These are phyloP conservation scores for Calonectria crousiana DNA, from an alignment of 2,329 filamentous ascomycete genomes.

Conservation along the genomic window DNA sequence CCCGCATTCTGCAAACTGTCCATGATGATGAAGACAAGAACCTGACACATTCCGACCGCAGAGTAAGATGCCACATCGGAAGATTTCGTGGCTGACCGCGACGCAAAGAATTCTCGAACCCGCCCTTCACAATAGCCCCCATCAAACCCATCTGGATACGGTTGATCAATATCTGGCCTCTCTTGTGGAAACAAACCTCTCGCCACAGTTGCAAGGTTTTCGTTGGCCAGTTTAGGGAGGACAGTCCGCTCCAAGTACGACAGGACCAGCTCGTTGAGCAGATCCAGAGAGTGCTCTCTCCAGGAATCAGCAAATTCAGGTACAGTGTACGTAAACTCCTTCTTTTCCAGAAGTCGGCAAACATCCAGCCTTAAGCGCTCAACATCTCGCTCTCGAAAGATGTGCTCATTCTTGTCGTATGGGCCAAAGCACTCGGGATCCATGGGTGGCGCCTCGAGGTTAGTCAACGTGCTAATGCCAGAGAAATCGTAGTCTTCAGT, in stretches of 20 bases:
- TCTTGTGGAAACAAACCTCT: not conserved
- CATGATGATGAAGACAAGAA: not conserved
- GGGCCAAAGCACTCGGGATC: not conserved
- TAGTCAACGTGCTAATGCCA: not conserved
- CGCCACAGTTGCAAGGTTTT: not conserved
- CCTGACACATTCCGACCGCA: not conserved
- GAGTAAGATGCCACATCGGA: too few relatives aligned
- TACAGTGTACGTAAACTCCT: not conserved
- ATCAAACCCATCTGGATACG: not conserved
- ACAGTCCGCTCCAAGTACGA: not conserved
- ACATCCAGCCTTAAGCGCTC: not conserved
- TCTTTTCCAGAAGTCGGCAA: not conserved
- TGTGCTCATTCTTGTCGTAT: not conserved
- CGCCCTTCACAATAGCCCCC: not conserved
- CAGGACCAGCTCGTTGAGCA: not conserved
- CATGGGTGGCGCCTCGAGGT: not conserved
- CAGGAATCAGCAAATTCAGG: not conserved
- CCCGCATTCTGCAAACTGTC: not conserved
- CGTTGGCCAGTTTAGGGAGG: not conserved
- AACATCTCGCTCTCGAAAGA: not conserved
- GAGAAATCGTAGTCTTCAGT: not conserved
- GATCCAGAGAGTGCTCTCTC: not conserved
- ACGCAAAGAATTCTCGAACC: not conserved
- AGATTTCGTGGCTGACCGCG: not conserved
- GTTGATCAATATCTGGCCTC: not conserved